Percentiles rank a stretch among this genome's conserved stretches.
Conservation (phyloP, 2,329 filamentous ascomycete species). For the Fusarium torulosum region DNA sequence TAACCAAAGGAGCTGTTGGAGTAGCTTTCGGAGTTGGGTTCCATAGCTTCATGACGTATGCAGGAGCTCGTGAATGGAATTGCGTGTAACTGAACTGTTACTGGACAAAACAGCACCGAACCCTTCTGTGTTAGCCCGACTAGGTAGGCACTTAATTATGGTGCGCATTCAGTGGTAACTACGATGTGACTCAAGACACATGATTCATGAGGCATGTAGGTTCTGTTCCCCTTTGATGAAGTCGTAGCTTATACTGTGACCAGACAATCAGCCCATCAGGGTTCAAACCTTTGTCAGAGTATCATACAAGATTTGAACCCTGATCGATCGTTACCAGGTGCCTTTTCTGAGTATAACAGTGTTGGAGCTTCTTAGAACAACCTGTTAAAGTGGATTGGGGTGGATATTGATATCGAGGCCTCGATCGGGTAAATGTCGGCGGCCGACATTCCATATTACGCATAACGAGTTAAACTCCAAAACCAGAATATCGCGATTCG, state of each 20-base stretch:
- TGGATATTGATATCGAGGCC: background rate
- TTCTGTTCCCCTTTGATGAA: background rate
- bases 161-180: background rate
- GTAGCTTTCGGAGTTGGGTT: background rate
- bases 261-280: background rate
- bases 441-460: constrained; percentile 12
- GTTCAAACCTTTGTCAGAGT: background rate
- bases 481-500: constrained; percentile 42
- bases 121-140: background rate
- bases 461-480: constrained; percentile 41
- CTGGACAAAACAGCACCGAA: background rate
- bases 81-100: background rate
- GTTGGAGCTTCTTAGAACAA: background rate
- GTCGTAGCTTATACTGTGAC: background rate
- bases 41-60: constrained; percentile 33
- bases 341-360: background rate
- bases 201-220: background rate
- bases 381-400: background rate
- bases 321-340: background rate
- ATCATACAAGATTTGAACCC: background rate
- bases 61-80: background rate
- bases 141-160: background rate
- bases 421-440: constrained; percentile 45
- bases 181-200: background rate
- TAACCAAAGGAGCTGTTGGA: background rate